Evolutionary conservation across 148 eudicot genomes (phyloP), one percentile per base, ranked within the genome.

Genomic region (Nepenthes mirabilis): DNA sequence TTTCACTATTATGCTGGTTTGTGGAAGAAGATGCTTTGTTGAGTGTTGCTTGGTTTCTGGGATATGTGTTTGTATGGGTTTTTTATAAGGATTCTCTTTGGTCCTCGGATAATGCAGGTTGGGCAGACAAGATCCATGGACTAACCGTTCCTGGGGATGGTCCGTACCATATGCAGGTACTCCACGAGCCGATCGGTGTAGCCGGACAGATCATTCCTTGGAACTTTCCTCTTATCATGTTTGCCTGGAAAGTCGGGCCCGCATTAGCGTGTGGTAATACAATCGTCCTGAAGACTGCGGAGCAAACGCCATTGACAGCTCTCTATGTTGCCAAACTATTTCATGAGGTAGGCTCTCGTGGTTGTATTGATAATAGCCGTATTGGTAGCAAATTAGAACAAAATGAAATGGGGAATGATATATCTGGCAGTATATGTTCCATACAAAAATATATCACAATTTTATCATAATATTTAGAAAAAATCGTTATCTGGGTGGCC

Each of bases 91-190:
- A 23, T 23, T 23, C 23, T 40, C 4, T 40, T 40, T 8, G 36
- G 36, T 33, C 14, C 9, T 53, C 48, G 13, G 9, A 60, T 54
- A 11, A 54, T 66, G 72, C 60, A 86, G 93, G 93, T 49, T 86
- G 93, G 93, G 83, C 93, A 0, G 93, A 86, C 68, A 86, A 86
- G 70, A 86, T 86, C 69, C 93, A 86, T 54, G 93, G 93, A 6
- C 57, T 83, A 34, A 83, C 88, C 1, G 85, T 74, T 69, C 93
- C 88, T 35, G 88, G 83, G n/a, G 93, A 86, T 56, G 87, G 93
- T 32, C 82, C 78, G 33, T 62, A 86, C 76, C 93, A 86, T 49
- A 79, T 83, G 34, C 88, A 86, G 65, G 65, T 60, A 43, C 56
- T 86, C 59, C 93, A 86, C n/a, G 93, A 86, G 50, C 93, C 93